Evolutionary conservation across 441 rosid species (phyloP), one percentile per base, ranked within the genome.

Genomic region (Adansonia grandidieri): DNA sequence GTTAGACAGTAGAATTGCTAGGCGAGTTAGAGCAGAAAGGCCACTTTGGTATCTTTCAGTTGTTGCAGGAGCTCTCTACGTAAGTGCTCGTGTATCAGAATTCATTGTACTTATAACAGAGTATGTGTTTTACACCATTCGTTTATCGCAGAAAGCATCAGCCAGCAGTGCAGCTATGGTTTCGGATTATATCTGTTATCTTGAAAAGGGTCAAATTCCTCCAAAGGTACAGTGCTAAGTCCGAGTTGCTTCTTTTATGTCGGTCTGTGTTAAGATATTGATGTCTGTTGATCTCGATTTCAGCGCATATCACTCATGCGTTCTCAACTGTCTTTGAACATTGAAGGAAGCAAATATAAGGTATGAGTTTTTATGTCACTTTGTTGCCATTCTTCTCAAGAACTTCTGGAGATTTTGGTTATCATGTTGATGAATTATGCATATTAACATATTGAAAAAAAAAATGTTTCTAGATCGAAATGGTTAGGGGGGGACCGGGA

Each of bases 11-110:
- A 91, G 99, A 87, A 97, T 97, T 86, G 99, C 99, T 10, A 93
- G 95, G 99, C 92, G 99, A 77, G 99, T 97, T 82, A 92, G 99
- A 88, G 99, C 99, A 47, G 99, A 97, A 85, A 90, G 99, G 88
- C 99, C 99, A 70, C 94, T 98, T n/a, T 97, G 99, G 99, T 95
- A 97, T 90, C 96, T 97, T 81, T 97, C 99, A 75, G 99, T 97
- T 83, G 99, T 97, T 69, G 98, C 99, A 80, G 99, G 99, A 79
- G 95, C 99, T 73, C 88, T 97, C 22, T 97, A 90, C 78, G 99
- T 97, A 91, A 91, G 97, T 63, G 71, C 76, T 74, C 51, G 7
- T 63, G 19, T 77, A 11, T 62, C 53, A 68, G 19, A 71, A 28
- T 66, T 11, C 15, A 4, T 44, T 47, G 67, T 61, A 1, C 63